Conservation (phyloP, 1,284 basidiomycete species). For the Termitomyces sp. region DNA sequence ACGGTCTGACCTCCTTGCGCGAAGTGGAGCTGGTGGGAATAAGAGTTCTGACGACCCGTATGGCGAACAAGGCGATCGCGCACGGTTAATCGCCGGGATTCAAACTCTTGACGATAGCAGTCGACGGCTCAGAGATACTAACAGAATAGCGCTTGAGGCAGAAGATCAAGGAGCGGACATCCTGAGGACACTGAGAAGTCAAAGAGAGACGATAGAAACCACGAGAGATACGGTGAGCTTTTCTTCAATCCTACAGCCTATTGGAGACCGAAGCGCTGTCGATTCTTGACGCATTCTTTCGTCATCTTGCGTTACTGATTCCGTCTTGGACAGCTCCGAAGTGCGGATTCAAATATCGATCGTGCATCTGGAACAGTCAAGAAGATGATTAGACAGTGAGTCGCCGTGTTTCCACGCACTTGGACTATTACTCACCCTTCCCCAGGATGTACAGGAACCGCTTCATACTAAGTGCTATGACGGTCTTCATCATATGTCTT, state of each 20-base stretch:
- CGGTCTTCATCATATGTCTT: conserved; percentile 34
- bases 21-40: conserved; percentile 17
- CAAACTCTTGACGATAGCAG: conserved; percentile 67
- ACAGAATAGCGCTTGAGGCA: conserved; percentile 88
- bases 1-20: conserved; percentile 47
- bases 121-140: conserved; percentile 74
- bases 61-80: conserved; percentile 53
- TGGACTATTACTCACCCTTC: not conserved
- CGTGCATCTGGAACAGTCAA: conserved; percentile 39
- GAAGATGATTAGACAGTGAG: conserved; percentile 43
- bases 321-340: conserved; percentile 26
- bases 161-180: conserved; percentile 93
- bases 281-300: not conserved
- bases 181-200: conserved; percentile 72
- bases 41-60: conserved; percentile 69
- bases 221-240: conserved; percentile 74
- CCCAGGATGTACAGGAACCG: conserved; percentile 40
- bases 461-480: conserved; percentile 32
- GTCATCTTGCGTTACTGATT: not conserved
- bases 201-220: conserved; percentile 92
- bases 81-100: conserved; percentile 67
- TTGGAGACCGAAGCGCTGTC: not conserved
- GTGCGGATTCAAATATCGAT: conserved; percentile 38
- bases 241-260: not conserved
- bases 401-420: not conserved